Percentiles rank a stretch among this genome's conserved stretches.
Evolutionary conservation across 768 basidiomycete genomes (phyloP).

Genomic region (Mycena rosella): DNA sequence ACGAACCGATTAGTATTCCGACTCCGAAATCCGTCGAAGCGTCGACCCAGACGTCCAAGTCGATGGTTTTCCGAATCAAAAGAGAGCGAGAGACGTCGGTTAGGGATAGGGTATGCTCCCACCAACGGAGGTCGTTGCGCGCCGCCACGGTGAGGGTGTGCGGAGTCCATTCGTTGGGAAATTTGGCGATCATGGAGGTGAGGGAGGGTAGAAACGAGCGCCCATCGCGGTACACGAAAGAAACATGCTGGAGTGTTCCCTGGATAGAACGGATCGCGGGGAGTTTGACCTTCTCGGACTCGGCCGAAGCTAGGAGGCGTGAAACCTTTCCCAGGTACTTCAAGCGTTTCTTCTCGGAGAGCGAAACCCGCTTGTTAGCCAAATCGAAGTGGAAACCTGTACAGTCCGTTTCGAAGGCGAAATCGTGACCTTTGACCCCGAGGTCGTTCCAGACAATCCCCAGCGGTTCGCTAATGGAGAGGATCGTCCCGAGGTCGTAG

Average conservation of each 20-base stretch:
- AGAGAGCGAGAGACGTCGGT: neutral
- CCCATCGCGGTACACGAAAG: constrained; percentile 21
- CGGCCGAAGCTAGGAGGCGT: neutral
- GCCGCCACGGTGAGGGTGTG: neutral
- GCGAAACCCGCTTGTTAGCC: neutral
- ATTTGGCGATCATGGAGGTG: neutral
- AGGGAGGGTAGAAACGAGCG: constrained; percentile 19
- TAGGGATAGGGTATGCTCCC: neutral
- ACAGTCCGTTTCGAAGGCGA: constrained; percentile 7
- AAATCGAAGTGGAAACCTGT: constrained; percentile 14
- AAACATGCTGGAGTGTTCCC: constrained; percentile 12
- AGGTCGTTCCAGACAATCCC: constrained; percentile 24
- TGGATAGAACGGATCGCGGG: constrained; percentile 1
- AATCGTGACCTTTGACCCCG: constrained; percentile 5
- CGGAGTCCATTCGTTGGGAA: constrained; percentile 22
- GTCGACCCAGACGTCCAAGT: neutral
- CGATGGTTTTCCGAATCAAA: neutral
- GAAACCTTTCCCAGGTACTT: constrained; percentile 8
- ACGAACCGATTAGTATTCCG: neutral
- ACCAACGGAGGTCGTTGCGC: constrained; percentile 2
- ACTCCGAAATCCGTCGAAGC: neutral
- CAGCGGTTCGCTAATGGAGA: neutral
- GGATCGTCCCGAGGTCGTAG: neutral
- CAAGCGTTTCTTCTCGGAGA: constrained; percentile 12
- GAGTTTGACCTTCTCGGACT: neutral